Evolutionary conservation across 2,329 filamentous ascomycete genomes (phyloP), one percentile per base, ranked within the genome.

Genomic region (Ceratocystis harringtonii): DNA sequence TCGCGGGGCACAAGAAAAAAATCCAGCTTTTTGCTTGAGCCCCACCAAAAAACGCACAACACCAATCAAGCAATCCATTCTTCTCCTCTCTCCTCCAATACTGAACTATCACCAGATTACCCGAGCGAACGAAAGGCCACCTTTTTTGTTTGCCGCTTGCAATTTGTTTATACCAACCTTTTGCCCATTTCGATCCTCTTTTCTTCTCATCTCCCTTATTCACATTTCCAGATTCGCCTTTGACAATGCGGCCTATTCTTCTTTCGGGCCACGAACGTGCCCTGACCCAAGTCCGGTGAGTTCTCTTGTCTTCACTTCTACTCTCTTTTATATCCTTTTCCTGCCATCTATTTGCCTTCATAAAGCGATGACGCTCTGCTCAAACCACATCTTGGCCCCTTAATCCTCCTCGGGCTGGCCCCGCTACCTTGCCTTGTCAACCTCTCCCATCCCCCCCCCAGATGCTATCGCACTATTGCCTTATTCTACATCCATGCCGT

Each of bases 241-340:
- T 76, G 79, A 90, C 78, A 69, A 99, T 99, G 94, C 90, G 94
- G 81, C 94, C 94, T 75, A 95, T 96, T 78, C 82, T 99, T 72
- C 84, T 99, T 73, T 87, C 90, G 76, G 94, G 94, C 78, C 94
- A 99, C 85, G 91, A 95, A 83, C 89, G 91, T 81, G 90, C 91
- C 78, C 84, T 96, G 78, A 96, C 90, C 75, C 91, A 96, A 78
- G 92, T 96, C 78, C 90, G 86, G 86, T 90, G 81, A 73, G 80
- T 75, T 63, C 63, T 57, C 48, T 62, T 63, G 25, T 52, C 8
- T 25, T 28, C 48, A 10, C 10, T 25, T 52, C 48, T 52, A n/a
- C 32, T 30, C 32, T 30, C 43, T 45, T n/a, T 22, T 32, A 52
- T 52, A 10, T 43, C 32, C 52, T 22, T 62, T 62, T 57, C 44